Conservation (phyloP, 106 monocot genomes). For the Agapanthus africanus region DNA sequence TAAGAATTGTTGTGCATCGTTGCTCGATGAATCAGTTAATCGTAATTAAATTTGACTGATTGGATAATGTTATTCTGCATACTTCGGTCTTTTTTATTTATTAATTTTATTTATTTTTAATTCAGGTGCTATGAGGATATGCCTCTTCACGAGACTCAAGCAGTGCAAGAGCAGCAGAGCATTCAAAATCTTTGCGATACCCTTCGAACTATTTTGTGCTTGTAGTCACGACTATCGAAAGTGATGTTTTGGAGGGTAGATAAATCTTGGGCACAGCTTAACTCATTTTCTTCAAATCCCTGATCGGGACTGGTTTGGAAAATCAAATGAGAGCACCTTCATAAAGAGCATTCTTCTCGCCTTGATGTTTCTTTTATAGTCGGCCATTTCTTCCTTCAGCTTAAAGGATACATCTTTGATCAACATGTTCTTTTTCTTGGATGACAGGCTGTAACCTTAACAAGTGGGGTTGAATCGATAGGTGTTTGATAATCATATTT, state of each 20-base stretch:
- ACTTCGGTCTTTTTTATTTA: not conserved
- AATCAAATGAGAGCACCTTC: too few relatives aligned
- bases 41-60: not conserved
- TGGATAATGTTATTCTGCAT: not conserved
- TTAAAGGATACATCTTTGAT: too few relatives aligned
- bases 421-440: too few relatives aligned
- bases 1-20: slow-evolving; percentile 15
- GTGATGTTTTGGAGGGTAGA: not conserved
- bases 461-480: too few relatives aligned
- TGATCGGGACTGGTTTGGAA: too few relatives aligned
- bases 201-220: slow-evolving; percentile 77
- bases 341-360: too few relatives aligned
- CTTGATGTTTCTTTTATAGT: too few relatives aligned
- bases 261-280: not conserved
- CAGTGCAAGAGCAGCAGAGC: slow-evolving; percentile 79
- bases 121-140: slow-evolving; percentile 93
- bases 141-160: slow-evolving; percentile 94
- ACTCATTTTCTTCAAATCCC: too few relatives aligned
- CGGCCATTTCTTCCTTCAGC: too few relatives aligned
- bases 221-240: slow-evolving; percentile 30
- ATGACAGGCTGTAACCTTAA: too few relatives aligned
- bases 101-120: not conserved
- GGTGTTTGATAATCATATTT: too few relatives aligned
- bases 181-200: slow-evolving; percentile 97
- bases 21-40: too few relatives aligned